These are phyloP conservation scores for Juncus effusus DNA, from an alignment of 176 grass and related monocot species.

Conservation along the genomic window DNA sequence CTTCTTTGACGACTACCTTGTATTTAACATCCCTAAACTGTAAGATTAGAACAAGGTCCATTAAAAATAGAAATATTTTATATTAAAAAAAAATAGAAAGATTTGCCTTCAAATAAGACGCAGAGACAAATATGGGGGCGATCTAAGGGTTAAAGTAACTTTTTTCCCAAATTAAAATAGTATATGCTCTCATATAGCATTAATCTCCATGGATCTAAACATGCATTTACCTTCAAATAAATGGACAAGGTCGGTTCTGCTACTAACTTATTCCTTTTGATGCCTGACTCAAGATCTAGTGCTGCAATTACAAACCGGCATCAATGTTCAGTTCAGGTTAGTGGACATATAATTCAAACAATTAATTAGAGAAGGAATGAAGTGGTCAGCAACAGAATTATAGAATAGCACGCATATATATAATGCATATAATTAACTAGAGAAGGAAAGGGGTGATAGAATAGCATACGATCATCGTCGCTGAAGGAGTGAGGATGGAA, in stretches of 20 bases:
- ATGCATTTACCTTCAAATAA: conserved; percentile 67
- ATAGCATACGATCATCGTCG: conserved; percentile 58
- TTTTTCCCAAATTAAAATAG: too few species aligned
- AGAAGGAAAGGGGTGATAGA: not conserved
- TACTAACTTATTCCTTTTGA: conserved; percentile 48
- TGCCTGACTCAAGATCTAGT: conserved; percentile 52
- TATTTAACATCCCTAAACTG: conserved; percentile 88
- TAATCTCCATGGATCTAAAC: not conserved
- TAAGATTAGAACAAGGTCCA: conserved; percentile 11
- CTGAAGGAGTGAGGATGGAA: conserved; percentile 36
- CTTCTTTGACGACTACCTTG: conserved; percentile 66
- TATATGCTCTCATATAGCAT: too few species aligned
- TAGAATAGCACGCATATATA: too few species aligned
- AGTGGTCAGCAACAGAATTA: not conserved
- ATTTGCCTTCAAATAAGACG: too few species aligned
- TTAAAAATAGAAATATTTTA: too few species aligned
- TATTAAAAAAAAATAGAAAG: too few species aligned
- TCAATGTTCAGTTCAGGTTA: not conserved
- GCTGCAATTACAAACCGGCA: conserved; percentile 10
- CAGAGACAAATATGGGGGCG: too few species aligned
- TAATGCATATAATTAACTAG: conserved; percentile 4
- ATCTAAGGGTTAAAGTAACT: too few species aligned
- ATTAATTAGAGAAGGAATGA: not conserved
- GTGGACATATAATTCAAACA: not conserved
- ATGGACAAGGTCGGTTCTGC: conserved; percentile 76